These are phyloP conservation scores for Clathrus columnatus DNA, from an alignment of 768 basidiomycete species.

Conservation along the genomic window DNA sequence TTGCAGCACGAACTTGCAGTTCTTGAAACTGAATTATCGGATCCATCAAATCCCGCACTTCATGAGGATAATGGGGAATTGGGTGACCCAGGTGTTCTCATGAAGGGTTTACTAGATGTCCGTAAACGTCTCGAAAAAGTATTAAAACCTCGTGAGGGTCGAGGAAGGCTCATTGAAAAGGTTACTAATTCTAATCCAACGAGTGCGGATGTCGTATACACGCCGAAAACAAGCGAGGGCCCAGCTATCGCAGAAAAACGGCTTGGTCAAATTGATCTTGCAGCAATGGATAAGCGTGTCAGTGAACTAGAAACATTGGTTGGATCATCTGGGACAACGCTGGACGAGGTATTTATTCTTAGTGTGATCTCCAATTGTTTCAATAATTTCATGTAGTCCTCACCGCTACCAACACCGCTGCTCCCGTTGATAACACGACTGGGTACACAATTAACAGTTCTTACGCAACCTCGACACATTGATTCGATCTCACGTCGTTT, in stretches of 20 bases:
- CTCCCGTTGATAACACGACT: constrained; percentile 73
- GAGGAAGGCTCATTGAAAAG: constrained; percentile 51
- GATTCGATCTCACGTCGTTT: constrained; percentile 91
- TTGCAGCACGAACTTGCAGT: constrained; percentile 73
- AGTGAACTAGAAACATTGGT: constrained; percentile 76
- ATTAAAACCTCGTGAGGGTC: constrained; percentile 52
- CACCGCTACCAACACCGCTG: constrained; percentile 72
- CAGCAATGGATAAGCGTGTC: constrained; percentile 76
- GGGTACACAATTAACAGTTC: constrained; percentile 75
- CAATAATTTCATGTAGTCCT: constrained; percentile 34
- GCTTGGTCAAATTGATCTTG: constrained; percentile 38
- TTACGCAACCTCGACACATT: constrained; percentile 92
- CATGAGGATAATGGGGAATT: constrained; percentile 44
- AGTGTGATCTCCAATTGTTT: background rate
- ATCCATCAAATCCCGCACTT: constrained; percentile 65
- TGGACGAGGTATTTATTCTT: constrained; percentile 64
- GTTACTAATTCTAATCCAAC: constrained; percentile 25
- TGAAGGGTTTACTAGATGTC: constrained; percentile 70
- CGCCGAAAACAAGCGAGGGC: constrained; percentile 6
- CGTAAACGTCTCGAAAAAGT: constrained; percentile 61
- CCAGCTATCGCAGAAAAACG: constrained; percentile 16
- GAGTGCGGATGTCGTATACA: constrained; percentile 10
- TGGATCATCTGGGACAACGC: constrained; percentile 66
- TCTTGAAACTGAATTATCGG: constrained; percentile 75
- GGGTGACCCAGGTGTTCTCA: constrained; percentile 65